phyloP scores from a whole-genome alignment of 805 yeast genomes.

The Saccharomyces eubayanus region DNA sequence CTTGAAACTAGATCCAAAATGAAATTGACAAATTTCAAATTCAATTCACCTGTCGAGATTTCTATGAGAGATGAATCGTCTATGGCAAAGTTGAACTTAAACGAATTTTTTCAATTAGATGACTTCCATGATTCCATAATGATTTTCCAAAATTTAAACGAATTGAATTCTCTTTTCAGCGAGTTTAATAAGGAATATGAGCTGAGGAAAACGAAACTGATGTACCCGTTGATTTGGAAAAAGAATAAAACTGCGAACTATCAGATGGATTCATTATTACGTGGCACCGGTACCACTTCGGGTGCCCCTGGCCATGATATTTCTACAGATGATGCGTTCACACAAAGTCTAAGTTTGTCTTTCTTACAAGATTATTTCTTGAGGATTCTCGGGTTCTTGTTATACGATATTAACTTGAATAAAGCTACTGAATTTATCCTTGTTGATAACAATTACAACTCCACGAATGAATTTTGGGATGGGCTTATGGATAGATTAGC shows the following conservation, averaged over 20 bases:
- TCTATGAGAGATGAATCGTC: conserved; percentile 59
- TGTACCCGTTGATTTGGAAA: conserved; percentile 54
- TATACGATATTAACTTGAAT: conserved; percentile 64
- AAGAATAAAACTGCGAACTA: conserved; percentile 14
- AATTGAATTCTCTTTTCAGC: conserved; percentile 48
- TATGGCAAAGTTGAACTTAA: conserved; percentile 30
- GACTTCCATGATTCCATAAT: conserved; percentile 75
- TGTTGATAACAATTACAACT: conserved; percentile 46
- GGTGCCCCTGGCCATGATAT: conserved; percentile 19
- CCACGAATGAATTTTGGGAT: conserved; percentile 67
- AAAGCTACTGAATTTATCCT: conserved; percentile 55
- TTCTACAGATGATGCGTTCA: conserved; percentile 16
- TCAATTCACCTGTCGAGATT: conserved; percentile 80
- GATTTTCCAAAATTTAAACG: conserved; percentile 69
- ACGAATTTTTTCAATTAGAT: conserved; percentile 46
- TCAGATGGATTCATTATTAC: neutral
- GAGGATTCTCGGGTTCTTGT: conserved; percentile 65
- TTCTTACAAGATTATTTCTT: conserved; percentile 46
- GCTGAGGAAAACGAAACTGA: conserved; percentile 58
- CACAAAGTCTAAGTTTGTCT: conserved; percentile 15
- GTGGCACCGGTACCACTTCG: conserved; percentile 10
- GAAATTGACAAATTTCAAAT: conserved; percentile 44
- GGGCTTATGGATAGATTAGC: conserved; percentile 50
- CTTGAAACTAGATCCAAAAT: conserved; percentile 51
- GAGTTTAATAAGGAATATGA: conserved; percentile 66